These are phyloP conservation scores for Diaporthe citrichinensis DNA, from an alignment of 2,329 filamentous ascomycete species.

Conservation along the genomic window DNA sequence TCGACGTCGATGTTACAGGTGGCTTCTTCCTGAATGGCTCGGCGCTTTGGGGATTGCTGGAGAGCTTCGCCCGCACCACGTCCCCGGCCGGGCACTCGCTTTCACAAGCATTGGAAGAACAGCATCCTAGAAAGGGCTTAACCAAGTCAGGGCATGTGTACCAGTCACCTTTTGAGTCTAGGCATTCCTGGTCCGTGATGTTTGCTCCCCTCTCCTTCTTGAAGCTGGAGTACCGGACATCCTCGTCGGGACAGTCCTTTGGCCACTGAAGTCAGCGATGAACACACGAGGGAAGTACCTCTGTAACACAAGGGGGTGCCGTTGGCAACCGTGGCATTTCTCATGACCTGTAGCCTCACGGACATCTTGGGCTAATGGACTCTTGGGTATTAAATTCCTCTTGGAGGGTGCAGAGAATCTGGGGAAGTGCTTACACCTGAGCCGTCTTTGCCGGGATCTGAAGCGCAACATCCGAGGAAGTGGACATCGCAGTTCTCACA, in stretches of 20 bases:
- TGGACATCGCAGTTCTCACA: conserved; percentile 49
- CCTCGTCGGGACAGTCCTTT: conserved; percentile 49
- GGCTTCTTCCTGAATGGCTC: conserved; percentile 39
- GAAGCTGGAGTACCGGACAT: conserved; percentile 50
- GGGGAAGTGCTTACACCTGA: conserved; percentile 44
- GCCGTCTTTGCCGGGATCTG: conserved; percentile 51
- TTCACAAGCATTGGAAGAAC: conserved; percentile 52
- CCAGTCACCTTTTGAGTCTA: conserved; percentile 48
- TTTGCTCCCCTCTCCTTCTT: conserved; percentile 44
- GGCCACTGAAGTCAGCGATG: not conserved
- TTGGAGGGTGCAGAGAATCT: not conserved
- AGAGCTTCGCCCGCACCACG: conserved; percentile 48
- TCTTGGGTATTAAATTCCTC: too few species aligned
- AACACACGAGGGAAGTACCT: not conserved
- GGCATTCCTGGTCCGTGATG: conserved; percentile 52
- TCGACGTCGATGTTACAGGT: not conserved
- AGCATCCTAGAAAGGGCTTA: conserved; percentile 57
- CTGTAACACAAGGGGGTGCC: not conserved
- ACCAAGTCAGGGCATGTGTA: conserved; percentile 50
- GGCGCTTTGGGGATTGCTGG: conserved; percentile 35
- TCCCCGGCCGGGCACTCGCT: conserved; percentile 46
- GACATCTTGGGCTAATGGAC: not conserved
- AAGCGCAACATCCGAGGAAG: conserved; percentile 58
- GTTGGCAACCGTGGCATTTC: not conserved
- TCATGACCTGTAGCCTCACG: not conserved